These are phyloP conservation scores for Herpotrichia juniperi DNA, from an alignment of 2,329 filamentous ascomycete species.

Conservation along the genomic window DNA sequence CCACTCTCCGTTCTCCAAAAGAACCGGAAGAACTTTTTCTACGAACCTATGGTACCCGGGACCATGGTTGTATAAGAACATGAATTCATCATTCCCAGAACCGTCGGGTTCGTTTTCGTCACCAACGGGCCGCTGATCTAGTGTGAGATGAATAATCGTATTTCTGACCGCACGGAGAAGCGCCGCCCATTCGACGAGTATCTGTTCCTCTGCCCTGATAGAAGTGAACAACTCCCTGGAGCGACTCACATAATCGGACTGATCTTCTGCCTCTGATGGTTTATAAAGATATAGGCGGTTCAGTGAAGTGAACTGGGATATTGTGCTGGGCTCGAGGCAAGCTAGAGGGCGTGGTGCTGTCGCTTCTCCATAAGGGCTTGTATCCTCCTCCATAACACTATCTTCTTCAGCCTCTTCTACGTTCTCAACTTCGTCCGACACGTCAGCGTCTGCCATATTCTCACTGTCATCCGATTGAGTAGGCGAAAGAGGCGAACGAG, in stretches of 20 bases:
- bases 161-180: conserved; percentile 6
- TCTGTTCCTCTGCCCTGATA: neutral
- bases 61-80: conserved; percentile 5
- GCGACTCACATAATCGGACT: too few relatives aligned
- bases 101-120: conserved; percentile 7
- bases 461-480: too few relatives aligned
- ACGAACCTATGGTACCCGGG: conserved; percentile 12
- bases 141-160: conserved; percentile 6
- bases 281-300: conserved; percentile 10
- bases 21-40: conserved; percentile 11
- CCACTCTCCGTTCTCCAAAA: conserved; percentile 15
- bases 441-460: too few relatives aligned
- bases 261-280: conserved; percentile 1
- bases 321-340: conserved; percentile 6
- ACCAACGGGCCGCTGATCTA: conserved; percentile 14
- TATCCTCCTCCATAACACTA: neutral
- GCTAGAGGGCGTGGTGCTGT: conserved; percentile 11
- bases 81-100: conserved; percentile 8
- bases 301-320: conserved; percentile 8
- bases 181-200: conserved; percentile 12
- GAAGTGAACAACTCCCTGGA: conserved; percentile 6
- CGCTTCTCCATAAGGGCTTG: too few relatives aligned
- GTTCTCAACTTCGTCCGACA: neutral
- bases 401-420: conserved; percentile 3
- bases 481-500: neutral